Percentiles rank a stretch among this genome's conserved stretches.
These are phyloP conservation scores for Boechera retrofracta DNA, from an alignment of 345 rosid genomes.

Conservation along the genomic window DNA sequence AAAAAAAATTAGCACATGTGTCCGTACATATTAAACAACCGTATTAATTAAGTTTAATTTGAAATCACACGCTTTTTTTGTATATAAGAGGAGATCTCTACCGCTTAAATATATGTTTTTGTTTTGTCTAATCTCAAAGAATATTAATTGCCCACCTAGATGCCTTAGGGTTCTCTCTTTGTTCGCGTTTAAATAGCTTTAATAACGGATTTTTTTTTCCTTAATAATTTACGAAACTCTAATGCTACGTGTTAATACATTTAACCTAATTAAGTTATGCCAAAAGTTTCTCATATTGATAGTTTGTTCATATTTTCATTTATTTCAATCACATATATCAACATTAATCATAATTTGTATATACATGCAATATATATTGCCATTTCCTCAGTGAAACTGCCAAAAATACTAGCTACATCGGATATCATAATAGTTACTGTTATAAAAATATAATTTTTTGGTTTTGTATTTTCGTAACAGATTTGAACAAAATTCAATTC, in stretches of 20 bases:
- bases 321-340: not conserved
- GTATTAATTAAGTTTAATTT: conserved; percentile 22
- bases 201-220: not conserved
- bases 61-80: conserved; percentile 5
- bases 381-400: not conserved
- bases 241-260: conserved; percentile 7
- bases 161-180: conserved; percentile 40
- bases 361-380: not conserved
- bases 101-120: conserved; percentile 10
- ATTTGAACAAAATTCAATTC: not conserved
- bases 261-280: conserved; percentile 1
- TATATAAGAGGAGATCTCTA: not conserved
- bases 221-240: conserved; percentile 3
- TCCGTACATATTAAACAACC: conserved; percentile 39
- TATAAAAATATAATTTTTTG: too few species aligned
- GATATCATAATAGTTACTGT: not conserved
- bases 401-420: not conserved
- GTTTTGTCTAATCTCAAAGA: conserved; percentile 31
- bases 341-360: not conserved
- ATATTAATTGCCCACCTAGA: conserved; percentile 35
- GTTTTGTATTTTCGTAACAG: not conserved
- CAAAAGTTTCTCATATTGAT: not conserved
- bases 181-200: conserved; percentile 20
- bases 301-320: not conserved
- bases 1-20: conserved; percentile 33